Conservation (phyloP, 1,284 basidiomycete genomes). For the Moesziomyces parantarcticus region DNA sequence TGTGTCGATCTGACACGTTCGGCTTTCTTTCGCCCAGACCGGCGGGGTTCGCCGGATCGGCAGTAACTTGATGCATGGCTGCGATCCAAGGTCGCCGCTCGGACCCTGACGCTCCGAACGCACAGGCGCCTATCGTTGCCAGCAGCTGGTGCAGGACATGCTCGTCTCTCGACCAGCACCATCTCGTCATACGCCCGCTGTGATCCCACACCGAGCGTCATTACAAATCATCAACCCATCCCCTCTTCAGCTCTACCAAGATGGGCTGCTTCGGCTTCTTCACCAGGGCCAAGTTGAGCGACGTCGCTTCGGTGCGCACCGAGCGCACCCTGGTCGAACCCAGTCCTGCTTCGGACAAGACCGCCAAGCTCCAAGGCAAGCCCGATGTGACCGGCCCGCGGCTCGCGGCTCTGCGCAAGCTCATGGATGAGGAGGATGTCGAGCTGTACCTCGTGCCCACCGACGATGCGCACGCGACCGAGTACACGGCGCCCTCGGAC, state of each 20-base stretch:
- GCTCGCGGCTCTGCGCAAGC: slow-evolving; percentile 71
- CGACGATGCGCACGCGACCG: slow-evolving; percentile 89
- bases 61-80: not conserved
- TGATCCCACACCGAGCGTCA: not conserved
- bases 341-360: slow-evolving; percentile 14
- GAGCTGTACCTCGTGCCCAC: slow-evolving; percentile 75
- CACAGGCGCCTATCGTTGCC: not conserved
- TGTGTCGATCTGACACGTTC: not conserved
- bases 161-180: not conserved
- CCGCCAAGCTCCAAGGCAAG: slow-evolving; percentile 22
- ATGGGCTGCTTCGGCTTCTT: slow-evolving; percentile 49
- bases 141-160: not conserved
- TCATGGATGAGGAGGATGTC: slow-evolving; percentile 49
- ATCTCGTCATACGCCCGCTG: not conserved
- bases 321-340: slow-evolving; percentile 39
- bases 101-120: slow-evolving; percentile 14
- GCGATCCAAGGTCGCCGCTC: slow-evolving; percentile 7
- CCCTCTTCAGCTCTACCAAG: not conserved
- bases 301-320: slow-evolving; percentile 33
- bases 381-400: slow-evolving; percentile 62
- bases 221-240: not conserved
- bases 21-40: not conserved
- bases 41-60: not conserved
- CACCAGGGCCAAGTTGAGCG: slow-evolving; percentile 16
- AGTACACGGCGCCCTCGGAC: slow-evolving; percentile 83